Evolutionary conservation across 1,284 basidiomycete genomes (phyloP).

Genomic region (Tilletia walkeri): DNA sequence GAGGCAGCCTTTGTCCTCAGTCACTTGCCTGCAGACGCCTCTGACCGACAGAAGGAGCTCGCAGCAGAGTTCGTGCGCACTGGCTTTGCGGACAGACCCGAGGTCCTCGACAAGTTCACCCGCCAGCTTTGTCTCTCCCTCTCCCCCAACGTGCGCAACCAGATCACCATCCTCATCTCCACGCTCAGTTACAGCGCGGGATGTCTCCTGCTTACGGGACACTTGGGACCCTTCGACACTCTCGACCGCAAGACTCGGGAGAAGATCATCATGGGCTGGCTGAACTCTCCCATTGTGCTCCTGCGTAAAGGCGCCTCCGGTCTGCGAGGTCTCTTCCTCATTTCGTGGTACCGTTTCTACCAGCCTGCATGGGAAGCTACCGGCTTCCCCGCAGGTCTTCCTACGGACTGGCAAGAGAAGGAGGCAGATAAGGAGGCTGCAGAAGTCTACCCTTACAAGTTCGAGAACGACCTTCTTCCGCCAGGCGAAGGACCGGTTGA

Average conservation of each 20-base stretch:
- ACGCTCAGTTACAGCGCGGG: constrained; percentile 45
- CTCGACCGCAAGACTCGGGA: constrained; percentile 33
- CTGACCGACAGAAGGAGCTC: constrained; percentile 42
- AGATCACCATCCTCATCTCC: constrained; percentile 43
- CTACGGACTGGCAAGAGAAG: constrained; percentile 41
- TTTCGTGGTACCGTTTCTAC: constrained; percentile 48
- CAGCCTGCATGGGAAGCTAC: constrained; percentile 47
- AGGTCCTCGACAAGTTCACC: constrained; percentile 42
- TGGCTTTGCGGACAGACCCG: constrained; percentile 41
- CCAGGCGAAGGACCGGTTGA: constrained; percentile 37
- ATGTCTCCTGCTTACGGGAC: constrained; percentile 43
- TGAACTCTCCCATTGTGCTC: constrained; percentile 38
- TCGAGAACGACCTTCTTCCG: constrained; percentile 44
- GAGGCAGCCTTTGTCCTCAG: constrained; percentile 43
- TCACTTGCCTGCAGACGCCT: constrained; percentile 35
- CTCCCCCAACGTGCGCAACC: constrained; percentile 30
- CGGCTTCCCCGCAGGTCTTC: constrained; percentile 48
- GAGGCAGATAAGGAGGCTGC: constrained; percentile 24
- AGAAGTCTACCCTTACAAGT: constrained; percentile 40
- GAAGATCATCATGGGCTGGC: constrained; percentile 39
- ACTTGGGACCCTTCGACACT: constrained; percentile 45
- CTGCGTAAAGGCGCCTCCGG: constrained; percentile 47
- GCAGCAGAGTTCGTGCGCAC: constrained; percentile 37
- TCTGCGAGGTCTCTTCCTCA: constrained; percentile 39
- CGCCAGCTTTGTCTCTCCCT: constrained; percentile 39